A percentile compares a stretch with the other conserved stretches of the same genome.
Evolutionary conservation across 2,329 filamentous ascomycete genomes (phyloP).

Genomic region (Aspergillus ibericus): DNA sequence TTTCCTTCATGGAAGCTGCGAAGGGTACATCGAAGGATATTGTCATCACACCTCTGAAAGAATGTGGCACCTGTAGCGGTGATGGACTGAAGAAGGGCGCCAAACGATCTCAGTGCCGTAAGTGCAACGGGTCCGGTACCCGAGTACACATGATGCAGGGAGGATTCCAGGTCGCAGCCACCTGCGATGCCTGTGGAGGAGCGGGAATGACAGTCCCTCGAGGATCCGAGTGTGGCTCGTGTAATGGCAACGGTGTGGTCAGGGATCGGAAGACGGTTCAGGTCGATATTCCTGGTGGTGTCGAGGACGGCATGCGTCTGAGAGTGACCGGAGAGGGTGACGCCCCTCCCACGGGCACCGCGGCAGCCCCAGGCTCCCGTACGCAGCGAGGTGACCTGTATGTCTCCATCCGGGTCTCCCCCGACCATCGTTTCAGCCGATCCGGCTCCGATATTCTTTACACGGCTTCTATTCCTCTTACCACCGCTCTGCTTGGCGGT

Average conservation of each 20-base stretch:
- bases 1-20: constrained; percentile 94
- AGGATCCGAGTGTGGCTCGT: constrained; percentile 77
- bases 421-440: constrained; percentile 85
- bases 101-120: constrained; percentile 69
- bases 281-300: constrained; percentile 89
- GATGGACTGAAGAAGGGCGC: constrained; percentile 81
- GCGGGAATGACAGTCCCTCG: constrained; percentile 73
- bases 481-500: constrained; percentile 87
- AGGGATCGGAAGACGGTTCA: constrained; percentile 79
- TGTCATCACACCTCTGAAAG: constrained; percentile 74
- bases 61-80: constrained; percentile 80
- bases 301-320: constrained; percentile 94
- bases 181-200: constrained; percentile 78
- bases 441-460: constrained; percentile 88
- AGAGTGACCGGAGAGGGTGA: constrained; percentile 85
- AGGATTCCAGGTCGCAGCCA: constrained; percentile 94
- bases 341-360: constrained; percentile 72
- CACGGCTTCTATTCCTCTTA: constrained; percentile 86
- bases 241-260: constrained; percentile 78
- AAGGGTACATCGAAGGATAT: constrained; percentile 91
- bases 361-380: constrained; percentile 61
- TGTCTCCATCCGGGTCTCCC: constrained; percentile 83
- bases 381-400: constrained; percentile 84
- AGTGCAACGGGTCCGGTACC: constrained; percentile 83
- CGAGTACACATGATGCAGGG: constrained; percentile 86